phyloP scores from a whole-genome alignment of 108 stramenopile genomes.

The Fragilaria radians region DNA sequence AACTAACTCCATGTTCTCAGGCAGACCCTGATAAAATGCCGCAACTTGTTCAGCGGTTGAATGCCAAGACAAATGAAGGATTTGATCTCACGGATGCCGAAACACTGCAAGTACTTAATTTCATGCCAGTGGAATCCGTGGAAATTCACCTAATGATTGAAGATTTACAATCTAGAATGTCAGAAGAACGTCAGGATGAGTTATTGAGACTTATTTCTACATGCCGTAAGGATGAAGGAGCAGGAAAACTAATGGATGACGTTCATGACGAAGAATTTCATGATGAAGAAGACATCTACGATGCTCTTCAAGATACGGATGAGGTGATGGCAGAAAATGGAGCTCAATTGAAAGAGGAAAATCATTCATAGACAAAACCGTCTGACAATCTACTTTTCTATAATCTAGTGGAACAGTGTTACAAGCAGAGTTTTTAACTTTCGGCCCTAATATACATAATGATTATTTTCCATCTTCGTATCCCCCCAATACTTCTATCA shows the following conservation, averaged over 20 bases:
- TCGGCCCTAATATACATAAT: background rate
- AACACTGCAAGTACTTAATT: conserved; percentile 71
- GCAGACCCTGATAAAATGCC: conserved; percentile 25
- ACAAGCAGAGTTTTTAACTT: background rate
- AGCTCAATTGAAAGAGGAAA: background rate
- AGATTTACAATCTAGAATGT: conserved; percentile 52
- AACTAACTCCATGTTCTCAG: conserved; percentile 49
- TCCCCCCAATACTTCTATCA: conserved; percentile 73
- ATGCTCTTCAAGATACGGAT: background rate
- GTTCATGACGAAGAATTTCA: background rate
- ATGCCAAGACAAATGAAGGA: conserved; percentile 9
- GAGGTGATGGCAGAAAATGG: background rate
- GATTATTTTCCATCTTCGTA: background rate
- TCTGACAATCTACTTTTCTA: background rate
- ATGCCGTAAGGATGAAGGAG: conserved; percentile 20
- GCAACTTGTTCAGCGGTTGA: conserved; percentile 22
- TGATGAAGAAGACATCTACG: background rate
- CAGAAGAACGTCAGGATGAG: conserved; percentile 49
- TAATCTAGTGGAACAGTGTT: background rate
- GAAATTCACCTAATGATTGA: conserved; percentile 79
- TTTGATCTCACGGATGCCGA: conserved; percentile 73
- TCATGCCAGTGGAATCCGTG: conserved; percentile 71
- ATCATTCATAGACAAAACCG: background rate
- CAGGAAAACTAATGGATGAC: background rate
- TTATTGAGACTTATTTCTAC: conserved; percentile 47